Conservation (phyloP, 148 eudicot genomes). For the Mesembryanthemum crystallinum region DNA sequence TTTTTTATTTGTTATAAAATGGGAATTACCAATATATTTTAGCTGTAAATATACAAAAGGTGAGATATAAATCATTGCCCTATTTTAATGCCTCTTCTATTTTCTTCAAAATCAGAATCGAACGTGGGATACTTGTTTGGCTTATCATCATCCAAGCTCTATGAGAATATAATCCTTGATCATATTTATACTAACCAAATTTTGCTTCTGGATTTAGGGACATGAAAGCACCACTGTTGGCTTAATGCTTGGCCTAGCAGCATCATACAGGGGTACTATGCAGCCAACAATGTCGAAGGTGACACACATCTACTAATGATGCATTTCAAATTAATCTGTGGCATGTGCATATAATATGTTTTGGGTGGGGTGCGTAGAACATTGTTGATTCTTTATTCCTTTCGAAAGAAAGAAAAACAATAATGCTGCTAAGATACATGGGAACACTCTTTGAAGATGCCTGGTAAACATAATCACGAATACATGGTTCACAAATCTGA, state of each 20-base stretch:
- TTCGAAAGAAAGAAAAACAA: background rate
- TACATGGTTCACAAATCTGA: background rate
- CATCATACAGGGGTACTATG: slow-evolving; percentile 93
- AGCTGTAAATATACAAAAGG: background rate
- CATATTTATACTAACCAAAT: slow-evolving; percentile 3
- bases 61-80: background rate
- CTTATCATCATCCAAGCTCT: background rate
- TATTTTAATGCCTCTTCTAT: background rate
- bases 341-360: background rate
- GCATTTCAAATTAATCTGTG: background rate
- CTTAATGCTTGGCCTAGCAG: slow-evolving; percentile 98
- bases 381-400: background rate
- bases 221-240: slow-evolving; percentile 97
- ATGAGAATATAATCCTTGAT: background rate
- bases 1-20: background rate
- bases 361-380: background rate
- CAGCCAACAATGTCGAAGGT: slow-evolving; percentile 94
- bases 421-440: background rate
- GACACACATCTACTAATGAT: slow-evolving; percentile 15
- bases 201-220: slow-evolving; percentile 44
- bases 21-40: background rate
- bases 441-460: background rate
- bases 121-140: background rate
- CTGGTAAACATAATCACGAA: background rate
- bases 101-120: background rate